phyloP scores from a whole-genome alignment of 192 early-diverging fungal genomes.

The Obelidium mucronatum region DNA sequence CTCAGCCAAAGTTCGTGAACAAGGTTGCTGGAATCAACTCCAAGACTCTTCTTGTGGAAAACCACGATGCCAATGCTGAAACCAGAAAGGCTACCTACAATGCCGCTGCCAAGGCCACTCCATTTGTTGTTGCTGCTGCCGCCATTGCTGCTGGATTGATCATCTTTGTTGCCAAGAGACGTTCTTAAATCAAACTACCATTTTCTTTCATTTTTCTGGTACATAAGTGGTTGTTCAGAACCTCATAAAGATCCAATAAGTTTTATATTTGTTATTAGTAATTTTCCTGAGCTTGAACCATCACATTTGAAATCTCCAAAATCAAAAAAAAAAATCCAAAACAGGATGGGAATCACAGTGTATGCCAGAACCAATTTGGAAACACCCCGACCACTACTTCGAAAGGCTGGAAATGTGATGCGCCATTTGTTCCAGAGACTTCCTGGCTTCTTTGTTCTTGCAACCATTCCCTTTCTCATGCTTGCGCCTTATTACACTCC shows the following conservation, averaged over 20 bases:
- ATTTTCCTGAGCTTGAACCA: no score
- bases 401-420: no score
- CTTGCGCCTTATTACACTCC: conserved; percentile 54
- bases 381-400: background rate
- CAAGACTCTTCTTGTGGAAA: background rate
- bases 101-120: background rate
- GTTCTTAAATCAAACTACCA: no score
- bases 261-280: no score
- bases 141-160: conserved; percentile 16
- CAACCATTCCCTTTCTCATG: conserved; percentile 46
- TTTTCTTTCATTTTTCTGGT: no score
- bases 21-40: conserved; percentile 32
- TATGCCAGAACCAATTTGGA: no score
- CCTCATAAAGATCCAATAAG: no score
- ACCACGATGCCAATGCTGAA: background rate
- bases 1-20: conserved; percentile 29
- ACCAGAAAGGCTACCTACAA: background rate
- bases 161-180: no score
- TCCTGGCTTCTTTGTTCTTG: conserved; percentile 18
- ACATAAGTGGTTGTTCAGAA: no score
- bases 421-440: background rate
- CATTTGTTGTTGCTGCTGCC: conserved; percentile 6
- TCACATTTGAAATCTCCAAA: no score
- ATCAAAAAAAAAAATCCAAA: no score
- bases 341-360: no score